Conservation (phyloP, 257 asterid species). For the Catharanthus roseus region DNA sequence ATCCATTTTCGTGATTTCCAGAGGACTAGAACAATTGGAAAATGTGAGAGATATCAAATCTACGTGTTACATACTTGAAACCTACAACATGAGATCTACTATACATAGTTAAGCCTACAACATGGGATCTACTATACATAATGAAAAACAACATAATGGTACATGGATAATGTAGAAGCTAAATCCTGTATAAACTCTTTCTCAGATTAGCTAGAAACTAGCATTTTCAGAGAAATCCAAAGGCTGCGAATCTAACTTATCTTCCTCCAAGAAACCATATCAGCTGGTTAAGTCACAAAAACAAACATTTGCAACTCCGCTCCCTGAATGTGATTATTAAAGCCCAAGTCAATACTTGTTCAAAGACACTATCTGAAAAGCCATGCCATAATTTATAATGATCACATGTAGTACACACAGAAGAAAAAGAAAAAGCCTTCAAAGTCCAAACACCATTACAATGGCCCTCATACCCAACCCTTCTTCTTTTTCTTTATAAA, state of each 20-base stretch:
- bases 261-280: constrained; percentile 39
- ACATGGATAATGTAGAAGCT: constrained; percentile 6
- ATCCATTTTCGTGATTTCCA: constrained; percentile 16
- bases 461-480: not conserved
- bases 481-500: not conserved
- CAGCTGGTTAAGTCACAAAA: constrained; percentile 30
- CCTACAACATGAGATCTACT: constrained; percentile 21
- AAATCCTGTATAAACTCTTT: constrained; percentile 23
- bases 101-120: constrained; percentile 1
- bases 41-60: constrained; percentile 1
- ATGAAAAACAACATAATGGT: not conserved
- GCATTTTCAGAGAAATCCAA: constrained; percentile 47
- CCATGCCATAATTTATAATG: constrained; percentile 13
- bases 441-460: not conserved
- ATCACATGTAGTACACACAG: constrained; percentile 2
- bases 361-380: constrained; percentile 13
- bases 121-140: constrained; percentile 13
- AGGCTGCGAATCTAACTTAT: constrained; percentile 40
- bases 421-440: constrained; percentile 2
- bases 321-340: constrained; percentile 64
- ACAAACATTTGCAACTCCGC: constrained; percentile 47
- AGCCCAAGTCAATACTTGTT: constrained; percentile 43
- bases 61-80: constrained; percentile 14
- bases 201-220: constrained; percentile 38
- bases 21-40: constrained; percentile 27